phyloP scores from a whole-genome alignment of 352 stramenopile species.

The Aphanomyces euteiches region DNA sequence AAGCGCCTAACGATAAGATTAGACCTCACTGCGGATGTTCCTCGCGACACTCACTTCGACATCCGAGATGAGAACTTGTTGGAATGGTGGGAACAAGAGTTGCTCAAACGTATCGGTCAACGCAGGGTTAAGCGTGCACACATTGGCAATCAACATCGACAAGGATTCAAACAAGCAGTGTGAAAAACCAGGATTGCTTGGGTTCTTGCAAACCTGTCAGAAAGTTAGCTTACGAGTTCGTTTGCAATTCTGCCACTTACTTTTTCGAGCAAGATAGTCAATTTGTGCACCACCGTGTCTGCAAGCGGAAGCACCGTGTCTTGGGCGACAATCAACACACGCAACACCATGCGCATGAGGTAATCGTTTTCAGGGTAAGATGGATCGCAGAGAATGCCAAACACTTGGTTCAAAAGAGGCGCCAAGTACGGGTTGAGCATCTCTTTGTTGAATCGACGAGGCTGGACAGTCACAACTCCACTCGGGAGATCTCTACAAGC shows the following conservation, averaged over 20 bases:
- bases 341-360: slow-evolving; percentile 98
- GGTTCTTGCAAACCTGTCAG: slow-evolving; percentile 92
- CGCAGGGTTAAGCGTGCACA: slow-evolving; percentile 81
- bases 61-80: slow-evolving; percentile 96
- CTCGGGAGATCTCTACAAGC: neutral
- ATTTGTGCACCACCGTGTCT: slow-evolving; percentile 92
- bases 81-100: slow-evolving; percentile 96
- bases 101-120: slow-evolving; percentile 90
- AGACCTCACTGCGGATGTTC: neutral
- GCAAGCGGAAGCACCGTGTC: slow-evolving; percentile 91
- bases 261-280: slow-evolving; percentile 89
- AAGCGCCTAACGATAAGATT: slow-evolving; percentile 37
- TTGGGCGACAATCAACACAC: slow-evolving; percentile 89
- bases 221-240: neutral
- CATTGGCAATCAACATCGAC: slow-evolving; percentile 92
- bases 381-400: slow-evolving; percentile 92
- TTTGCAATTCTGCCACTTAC: neutral
- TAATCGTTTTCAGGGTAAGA: slow-evolving; percentile 98
- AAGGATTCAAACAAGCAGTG: slow-evolving; percentile 99
- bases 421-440: slow-evolving; percentile 90
- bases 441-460: slow-evolving; percentile 71
- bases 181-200: slow-evolving; percentile 98
- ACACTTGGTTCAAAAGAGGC: slow-evolving; percentile 92
- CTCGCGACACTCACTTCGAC: slow-evolving; percentile 54
- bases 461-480: slow-evolving; percentile 33